Conservation (phyloP, 805 yeast genomes). For the Yamadazyma phyllophila region DNA sequence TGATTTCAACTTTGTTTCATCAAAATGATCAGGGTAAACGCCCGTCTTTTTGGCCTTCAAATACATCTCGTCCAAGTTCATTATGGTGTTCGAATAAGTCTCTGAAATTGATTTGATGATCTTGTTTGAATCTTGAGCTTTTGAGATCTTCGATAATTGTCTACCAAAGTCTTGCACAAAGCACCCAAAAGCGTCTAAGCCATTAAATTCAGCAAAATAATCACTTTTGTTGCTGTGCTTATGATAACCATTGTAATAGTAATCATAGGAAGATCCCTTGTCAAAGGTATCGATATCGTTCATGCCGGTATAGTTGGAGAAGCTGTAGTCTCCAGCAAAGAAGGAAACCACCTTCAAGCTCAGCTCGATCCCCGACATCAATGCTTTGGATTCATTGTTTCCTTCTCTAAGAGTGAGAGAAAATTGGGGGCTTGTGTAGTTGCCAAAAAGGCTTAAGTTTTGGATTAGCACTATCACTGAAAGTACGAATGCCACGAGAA, state of each 20-base stretch:
- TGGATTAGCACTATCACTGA: constrained; percentile 19
- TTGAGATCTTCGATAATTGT: constrained; percentile 42
- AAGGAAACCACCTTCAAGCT: constrained; percentile 13
- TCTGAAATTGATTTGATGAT: constrained; percentile 42
- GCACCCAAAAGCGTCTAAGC: constrained; percentile 47
- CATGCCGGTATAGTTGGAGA: constrained; percentile 6
- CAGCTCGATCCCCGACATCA: constrained; percentile 9
- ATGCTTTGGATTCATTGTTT: constrained; percentile 10
- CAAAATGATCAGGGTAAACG: constrained; percentile 11
- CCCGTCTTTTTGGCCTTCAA: constrained; percentile 13
- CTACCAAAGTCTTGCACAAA: constrained; percentile 50
- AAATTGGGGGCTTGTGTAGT: constrained; percentile 12
- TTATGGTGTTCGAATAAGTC: constrained; percentile 31
- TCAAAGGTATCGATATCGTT: constrained; percentile 46
- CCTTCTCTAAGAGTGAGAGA: constrained; percentile 10
- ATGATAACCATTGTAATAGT: constrained; percentile 51
- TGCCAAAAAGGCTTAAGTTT: constrained; percentile 8
- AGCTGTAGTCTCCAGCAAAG: constrained; percentile 15
- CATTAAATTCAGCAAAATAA: constrained; percentile 20
- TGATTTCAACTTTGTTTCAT: constrained; percentile 10
- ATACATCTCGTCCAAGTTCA: constrained; percentile 14
- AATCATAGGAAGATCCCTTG: constrained; percentile 37
- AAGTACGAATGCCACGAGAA: constrained; percentile 11
- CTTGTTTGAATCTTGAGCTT: constrained; percentile 34
- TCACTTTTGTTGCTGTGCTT: constrained; percentile 24